These are phyloP conservation scores for Coemansia sp. DNA, from an alignment of 192 early-diverging fungal species.

Conservation along the genomic window DNA sequence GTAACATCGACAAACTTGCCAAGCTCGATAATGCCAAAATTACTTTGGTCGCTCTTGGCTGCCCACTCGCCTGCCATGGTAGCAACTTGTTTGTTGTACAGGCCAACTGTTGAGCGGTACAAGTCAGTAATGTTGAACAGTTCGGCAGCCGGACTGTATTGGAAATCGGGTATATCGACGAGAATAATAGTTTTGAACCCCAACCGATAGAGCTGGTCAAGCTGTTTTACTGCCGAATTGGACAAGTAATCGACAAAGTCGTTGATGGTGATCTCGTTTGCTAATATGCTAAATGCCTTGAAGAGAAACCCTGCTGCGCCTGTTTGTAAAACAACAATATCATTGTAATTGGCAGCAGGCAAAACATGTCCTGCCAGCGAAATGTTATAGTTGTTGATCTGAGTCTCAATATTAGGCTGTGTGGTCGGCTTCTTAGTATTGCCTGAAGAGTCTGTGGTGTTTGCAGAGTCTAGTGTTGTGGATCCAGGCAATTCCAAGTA, in stretches of 20 bases:
- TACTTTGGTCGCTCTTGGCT: not conserved
- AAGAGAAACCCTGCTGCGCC: conserved; percentile 30
- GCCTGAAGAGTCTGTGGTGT: not conserved
- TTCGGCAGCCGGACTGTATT: conserved; percentile 20
- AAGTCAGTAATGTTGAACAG: conserved; percentile 5
- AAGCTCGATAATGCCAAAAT: conserved; percentile 17
- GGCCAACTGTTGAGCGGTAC: not conserved
- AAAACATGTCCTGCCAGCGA: conserved; percentile 7
- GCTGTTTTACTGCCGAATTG: conserved; percentile 18
- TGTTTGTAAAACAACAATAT: conserved; percentile 22
- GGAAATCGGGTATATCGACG: conserved; percentile 26
- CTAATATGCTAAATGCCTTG: conserved; percentile 15
- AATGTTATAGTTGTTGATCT: conserved; percentile 23
- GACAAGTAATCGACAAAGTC: conserved; percentile 25
- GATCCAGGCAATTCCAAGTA: not conserved
- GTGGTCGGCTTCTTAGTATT: not conserved
- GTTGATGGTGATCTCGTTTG: conserved; percentile 6
- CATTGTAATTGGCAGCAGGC: conserved; percentile 4
- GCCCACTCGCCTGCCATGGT: not conserved
- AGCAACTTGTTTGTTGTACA: not conserved
- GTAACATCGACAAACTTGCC: conserved; percentile 31
- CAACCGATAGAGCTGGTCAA: conserved; percentile 25
- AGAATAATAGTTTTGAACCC: conserved; percentile 39
- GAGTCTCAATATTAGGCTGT: conserved; percentile 23
- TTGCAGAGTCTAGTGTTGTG: not conserved